Base-by-base conservation (phyloP, 2,329 filamentous ascomycete species). In the Microascus cirrosus region DNA sequence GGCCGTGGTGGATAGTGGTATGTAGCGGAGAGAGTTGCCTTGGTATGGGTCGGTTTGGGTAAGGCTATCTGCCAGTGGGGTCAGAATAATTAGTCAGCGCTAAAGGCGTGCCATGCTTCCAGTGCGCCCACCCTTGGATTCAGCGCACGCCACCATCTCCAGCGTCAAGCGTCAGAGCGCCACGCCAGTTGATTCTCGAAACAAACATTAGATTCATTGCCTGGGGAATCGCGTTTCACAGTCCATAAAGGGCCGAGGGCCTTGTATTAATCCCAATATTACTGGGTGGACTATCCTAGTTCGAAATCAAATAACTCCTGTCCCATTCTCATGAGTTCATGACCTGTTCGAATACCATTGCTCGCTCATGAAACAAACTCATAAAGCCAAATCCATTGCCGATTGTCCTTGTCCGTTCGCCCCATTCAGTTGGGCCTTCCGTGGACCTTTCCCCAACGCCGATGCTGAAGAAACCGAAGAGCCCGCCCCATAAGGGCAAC, bases 401-500 rank as follows among this genome's bases (percentile, higher is more conserved):
- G 15, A 48, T 22, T 50, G 4, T 12, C 34, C 7, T 34, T 56
- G n/a, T 6, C 24, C 18, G 12, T 56, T 20, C 18, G 18, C 45
- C 20, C 12, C 8, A 50, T 24, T 12, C 45, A 50, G 45, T 24
- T 42, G 45, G 55, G 39, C 25, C 12, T 25, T n/a, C 50, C 39
- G 45, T 22, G 36, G 45, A 36, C 22, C 18, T 51, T 63, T 69
- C 74, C 74, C 72, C 69, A 76, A 80, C 78, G 72, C 79, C 79
- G 73, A 22, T 72, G 78, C 78, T 81, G 67, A 50, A 71, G 71
- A 73, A 70, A 69, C 53, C 35, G 66, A 69, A 70, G 36, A 45
- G 48, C 50, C 11, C 32, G 18, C 20, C 25, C 55, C 55, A 32
- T 13, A 54, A 42, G 34, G 39, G 28, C 50, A 58, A 35, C 51